Evolutionary conservation across 768 basidiomycete genomes (phyloP).

Genomic region (Crassisporium funariophilum): DNA sequence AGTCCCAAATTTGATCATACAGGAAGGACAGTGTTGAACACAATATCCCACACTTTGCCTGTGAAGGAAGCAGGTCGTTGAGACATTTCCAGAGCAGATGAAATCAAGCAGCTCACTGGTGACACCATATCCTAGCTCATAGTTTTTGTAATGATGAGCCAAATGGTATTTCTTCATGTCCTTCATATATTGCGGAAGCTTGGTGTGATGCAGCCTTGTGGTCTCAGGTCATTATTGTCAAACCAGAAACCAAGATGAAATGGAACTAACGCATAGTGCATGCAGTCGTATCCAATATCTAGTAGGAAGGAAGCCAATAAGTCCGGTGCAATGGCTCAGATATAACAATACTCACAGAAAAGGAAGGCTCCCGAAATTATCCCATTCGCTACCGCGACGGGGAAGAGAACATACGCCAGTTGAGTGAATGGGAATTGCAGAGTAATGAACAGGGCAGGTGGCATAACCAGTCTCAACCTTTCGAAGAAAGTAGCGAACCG

Average conservation of each 20-base stretch:
- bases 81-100: not conserved
- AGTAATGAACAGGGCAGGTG: slow-evolving; percentile 76
- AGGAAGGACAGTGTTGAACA: slow-evolving; percentile 82
- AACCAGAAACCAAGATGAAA: not conserved
- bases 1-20: slow-evolving; percentile 46
- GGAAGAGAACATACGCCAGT: slow-evolving; percentile 83
- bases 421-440: slow-evolving; percentile 86
- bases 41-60: slow-evolving; percentile 94
- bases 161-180: slow-evolving; percentile 98
- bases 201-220: slow-evolving; percentile 78
- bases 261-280: slow-evolving; percentile 83
- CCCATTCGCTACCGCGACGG: slow-evolving; percentile 83
- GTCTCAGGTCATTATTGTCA: slow-evolving; percentile 6
- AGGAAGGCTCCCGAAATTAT: slow-evolving; percentile 83
- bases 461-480: slow-evolving; percentile 95
- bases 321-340: not conserved
- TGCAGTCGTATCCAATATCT: slow-evolving; percentile 86
- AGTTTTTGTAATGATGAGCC: slow-evolving; percentile 98
- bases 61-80: slow-evolving; percentile 1
- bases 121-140: slow-evolving; percentile 95
- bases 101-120: slow-evolving; percentile 60
- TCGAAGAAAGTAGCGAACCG: slow-evolving; percentile 1
- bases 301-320: not conserved
- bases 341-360: slow-evolving; percentile 58
- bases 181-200: slow-evolving; percentile 80